Percentiles rank a stretch among this genome's conserved stretches.
These are phyloP conservation scores for Paraconiothyrium brasiliense DNA, from an alignment of 2,329 filamentous ascomycete species.

Conservation along the genomic window DNA sequence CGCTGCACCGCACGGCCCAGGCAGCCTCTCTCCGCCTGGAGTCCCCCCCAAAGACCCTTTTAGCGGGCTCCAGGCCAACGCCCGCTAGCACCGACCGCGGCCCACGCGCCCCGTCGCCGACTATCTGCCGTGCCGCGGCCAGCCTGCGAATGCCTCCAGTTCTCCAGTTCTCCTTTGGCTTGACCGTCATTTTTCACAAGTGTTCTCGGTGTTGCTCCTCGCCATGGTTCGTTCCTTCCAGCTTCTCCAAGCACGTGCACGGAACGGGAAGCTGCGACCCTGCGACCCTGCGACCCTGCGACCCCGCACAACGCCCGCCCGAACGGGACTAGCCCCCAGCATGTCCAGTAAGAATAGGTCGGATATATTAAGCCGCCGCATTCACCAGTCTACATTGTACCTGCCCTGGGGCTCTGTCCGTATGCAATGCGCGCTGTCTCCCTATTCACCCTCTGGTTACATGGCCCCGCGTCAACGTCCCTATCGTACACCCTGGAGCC, in stretches of 20 bases:
- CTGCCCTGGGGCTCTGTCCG: not conserved
- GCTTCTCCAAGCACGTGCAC: no score
- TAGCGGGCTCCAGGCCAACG: no score
- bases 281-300: not conserved
- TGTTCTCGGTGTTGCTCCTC: no score
- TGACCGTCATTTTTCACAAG: no score
- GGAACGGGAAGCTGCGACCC: not conserved
- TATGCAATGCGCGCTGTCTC: not conserved
- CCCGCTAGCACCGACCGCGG: no score
- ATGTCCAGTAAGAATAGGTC: constrained; percentile 12
- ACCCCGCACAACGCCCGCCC: constrained; percentile 7
- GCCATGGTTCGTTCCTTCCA: no score
- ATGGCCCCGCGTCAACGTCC: not conserved
- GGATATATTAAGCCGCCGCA: constrained; percentile 23
- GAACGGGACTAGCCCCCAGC: not conserved
- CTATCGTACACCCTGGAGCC: constrained; percentile 35
- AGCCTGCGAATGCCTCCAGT: no score
- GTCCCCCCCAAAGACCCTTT: not conserved
- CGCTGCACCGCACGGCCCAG: no score
- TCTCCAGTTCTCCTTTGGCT: no score
- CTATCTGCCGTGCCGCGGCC: no score
- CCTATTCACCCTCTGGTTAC: not conserved
- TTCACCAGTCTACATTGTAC: constrained; percentile 18
- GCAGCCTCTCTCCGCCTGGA: not conserved
- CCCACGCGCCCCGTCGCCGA: no score